These are phyloP conservation scores for Croton setiger DNA, from an alignment of 441 rosid species.

Conservation along the genomic window DNA sequence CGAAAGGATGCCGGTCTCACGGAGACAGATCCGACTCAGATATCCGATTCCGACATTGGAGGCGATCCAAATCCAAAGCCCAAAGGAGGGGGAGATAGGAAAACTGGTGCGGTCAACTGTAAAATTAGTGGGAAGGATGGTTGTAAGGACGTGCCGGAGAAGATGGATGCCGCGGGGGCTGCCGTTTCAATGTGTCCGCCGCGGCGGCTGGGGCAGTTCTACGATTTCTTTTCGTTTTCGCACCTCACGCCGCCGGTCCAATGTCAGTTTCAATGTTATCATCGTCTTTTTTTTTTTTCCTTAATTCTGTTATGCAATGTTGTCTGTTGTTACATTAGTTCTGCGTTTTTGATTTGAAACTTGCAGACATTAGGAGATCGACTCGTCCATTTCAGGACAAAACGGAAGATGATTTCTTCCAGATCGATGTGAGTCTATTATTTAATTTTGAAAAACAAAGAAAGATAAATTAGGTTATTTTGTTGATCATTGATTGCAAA, in stretches of 20 bases:
- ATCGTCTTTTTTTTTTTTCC: background rate
- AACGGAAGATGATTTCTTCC: conserved; percentile 76
- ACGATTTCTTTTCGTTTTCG: conserved; percentile 66
- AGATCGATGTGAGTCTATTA: conserved; percentile 67
- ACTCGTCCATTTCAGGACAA: conserved; percentile 78
- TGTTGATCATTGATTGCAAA: background rate
- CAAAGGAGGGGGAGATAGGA: conserved; percentile 24
- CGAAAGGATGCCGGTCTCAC: conserved; percentile 36
- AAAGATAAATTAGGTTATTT: background rate
- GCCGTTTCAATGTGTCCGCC: conserved; percentile 50
- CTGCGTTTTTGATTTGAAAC: background rate
- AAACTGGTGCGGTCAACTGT: conserved; percentile 6
- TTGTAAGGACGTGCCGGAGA: conserved; percentile 19
- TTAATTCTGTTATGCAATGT: background rate
- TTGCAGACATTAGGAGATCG: conserved; percentile 81
- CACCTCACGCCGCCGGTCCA: conserved; percentile 54
- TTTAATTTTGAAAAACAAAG: background rate
- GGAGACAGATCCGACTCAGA: conserved; percentile 30
- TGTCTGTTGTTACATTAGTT: background rate
- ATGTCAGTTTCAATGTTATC: conserved; percentile 27
- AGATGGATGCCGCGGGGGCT: conserved; percentile 20
- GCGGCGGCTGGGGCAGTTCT: conserved; percentile 60
- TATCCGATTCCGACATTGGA: conserved; percentile 23
- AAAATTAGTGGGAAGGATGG: conserved; percentile 9
- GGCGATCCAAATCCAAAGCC: conserved; percentile 29